These are phyloP conservation scores for Oryza brachyantha DNA, from an alignment of 176 grass and related monocot genomes.

Conservation along the genomic window DNA sequence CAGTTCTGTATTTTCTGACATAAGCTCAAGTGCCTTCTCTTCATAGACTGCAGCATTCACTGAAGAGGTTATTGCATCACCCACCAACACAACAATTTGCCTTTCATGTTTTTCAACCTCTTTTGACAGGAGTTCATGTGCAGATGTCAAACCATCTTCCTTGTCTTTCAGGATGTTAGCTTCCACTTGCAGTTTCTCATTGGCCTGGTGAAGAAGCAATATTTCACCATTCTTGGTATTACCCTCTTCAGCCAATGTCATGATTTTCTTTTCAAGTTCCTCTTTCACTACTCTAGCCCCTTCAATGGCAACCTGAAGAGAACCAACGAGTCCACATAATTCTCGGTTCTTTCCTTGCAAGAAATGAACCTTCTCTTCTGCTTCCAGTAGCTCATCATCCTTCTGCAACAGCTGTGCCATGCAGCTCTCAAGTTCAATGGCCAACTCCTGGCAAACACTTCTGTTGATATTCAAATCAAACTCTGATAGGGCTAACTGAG, in stretches of 20 bases:
- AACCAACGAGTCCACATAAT: conserved; percentile 50
- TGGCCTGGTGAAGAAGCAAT: conserved; percentile 37
- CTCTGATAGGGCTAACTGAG: conserved; percentile 60
- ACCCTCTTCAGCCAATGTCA: conserved; percentile 30
- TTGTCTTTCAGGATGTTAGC: conserved; percentile 33
- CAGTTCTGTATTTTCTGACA: conserved; percentile 58
- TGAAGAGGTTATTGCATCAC: conserved; percentile 44
- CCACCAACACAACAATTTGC: conserved; percentile 51
- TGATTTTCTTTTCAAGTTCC: conserved; percentile 57
- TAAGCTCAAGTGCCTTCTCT: conserved; percentile 60
- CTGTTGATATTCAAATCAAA: conserved; percentile 57
- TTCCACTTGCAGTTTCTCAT: conserved; percentile 44
- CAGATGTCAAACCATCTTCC: conserved; percentile 28
- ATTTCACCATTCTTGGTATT: conserved; percentile 43
- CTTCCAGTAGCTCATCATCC: conserved; percentile 53
- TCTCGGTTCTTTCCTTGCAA: conserved; percentile 49
- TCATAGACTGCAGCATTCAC: conserved; percentile 53
- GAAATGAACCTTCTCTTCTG: conserved; percentile 51
- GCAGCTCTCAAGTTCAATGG: conserved; percentile 46
- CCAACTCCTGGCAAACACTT: conserved; percentile 52
- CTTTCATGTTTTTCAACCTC: conserved; percentile 55
- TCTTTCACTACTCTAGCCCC: conserved; percentile 52
- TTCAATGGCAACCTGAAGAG: conserved; percentile 56
- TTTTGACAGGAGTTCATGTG: conserved; percentile 36
- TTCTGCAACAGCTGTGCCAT: conserved; percentile 42